Percentiles rank a stretch among this genome's conserved stretches.
Conservation (phyloP, 495 filamentous ascomycete species). For the Poronia punctata region DNA sequence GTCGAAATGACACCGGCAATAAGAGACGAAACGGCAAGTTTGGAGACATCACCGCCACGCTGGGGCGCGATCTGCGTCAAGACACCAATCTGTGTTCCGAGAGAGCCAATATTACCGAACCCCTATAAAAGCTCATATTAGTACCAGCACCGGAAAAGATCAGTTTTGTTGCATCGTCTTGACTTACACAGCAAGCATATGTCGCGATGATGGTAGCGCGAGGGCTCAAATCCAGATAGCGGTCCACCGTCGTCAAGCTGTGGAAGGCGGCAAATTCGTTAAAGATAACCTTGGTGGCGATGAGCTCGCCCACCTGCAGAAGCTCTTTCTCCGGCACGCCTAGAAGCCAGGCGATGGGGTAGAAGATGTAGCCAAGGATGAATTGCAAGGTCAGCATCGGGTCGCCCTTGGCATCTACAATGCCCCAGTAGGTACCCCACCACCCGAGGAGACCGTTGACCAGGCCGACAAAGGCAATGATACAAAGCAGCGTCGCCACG, state of each 20-base stretch:
- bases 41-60: slow-evolving; percentile 66
- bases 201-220: slow-evolving; percentile 70
- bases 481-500: slow-evolving; percentile 67
- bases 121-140: slow-evolving; percentile 34
- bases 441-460: slow-evolving; percentile 74
- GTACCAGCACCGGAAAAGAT: too few relatives aligned
- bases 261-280: slow-evolving; percentile 65
- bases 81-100: slow-evolving; percentile 83
- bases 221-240: slow-evolving; percentile 50
- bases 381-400: slow-evolving; percentile 72
- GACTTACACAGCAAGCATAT: slow-evolving; percentile 53
- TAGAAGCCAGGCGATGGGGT: slow-evolving; percentile 76
- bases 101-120: slow-evolving; percentile 73
- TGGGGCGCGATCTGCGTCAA: slow-evolving; percentile 71
- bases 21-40: slow-evolving; percentile 69
- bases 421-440: slow-evolving; percentile 82
- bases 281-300: slow-evolving; percentile 75
- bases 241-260: slow-evolving; percentile 37
- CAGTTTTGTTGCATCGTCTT: slow-evolving; percentile 11
- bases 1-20: slow-evolving; percentile 73
- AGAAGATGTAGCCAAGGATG: slow-evolving; percentile 77
- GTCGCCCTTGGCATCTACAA: slow-evolving; percentile 54
- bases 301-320: slow-evolving; percentile 66
- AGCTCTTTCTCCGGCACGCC: slow-evolving; percentile 73
- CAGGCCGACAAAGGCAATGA: slow-evolving; percentile 73